Base-by-base conservation (phyloP, 2,329 filamentous ascomycete species). In the Didymosphaeria variabile region DNA sequence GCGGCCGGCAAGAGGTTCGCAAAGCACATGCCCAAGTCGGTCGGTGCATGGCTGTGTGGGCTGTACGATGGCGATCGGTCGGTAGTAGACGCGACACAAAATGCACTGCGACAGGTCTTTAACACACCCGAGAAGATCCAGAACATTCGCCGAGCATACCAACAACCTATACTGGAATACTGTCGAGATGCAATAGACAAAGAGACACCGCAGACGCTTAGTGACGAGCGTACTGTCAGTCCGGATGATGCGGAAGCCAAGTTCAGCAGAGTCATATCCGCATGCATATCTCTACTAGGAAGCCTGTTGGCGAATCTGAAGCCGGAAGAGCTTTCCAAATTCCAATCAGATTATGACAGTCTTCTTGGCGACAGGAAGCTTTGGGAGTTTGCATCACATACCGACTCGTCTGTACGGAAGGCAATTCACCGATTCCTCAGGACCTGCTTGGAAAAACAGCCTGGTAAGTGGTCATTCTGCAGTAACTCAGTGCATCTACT, bases 21-120 rank as follows among this genome's bases (percentile, higher is more conserved):
- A 64, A 91, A 87, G 65, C 85, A 90, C 69, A 84, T 99, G 63
- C 88, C 92, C 13, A 88, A 86, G 61, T 84, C 96, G 38, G 89
- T 96, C 49, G 93, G 91, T 10, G 86, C 92, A n/a, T 99, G 96
- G 95, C 85, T 98, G 13, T 91, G 92, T 8, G 95, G 94, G 0
- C 86, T 91, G 1, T 97, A 93, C 74, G 95, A 99, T 77, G 90
- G 87, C 67, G 94, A 99, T 73, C 88, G 89, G 58, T 85, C 85
- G 19, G 93, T 93, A 15, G 85, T 91, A 8, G 88, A 89, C 59
- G 88, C 92, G n/a, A 93, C 94, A 1, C 85, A 87, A 60, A 90
- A 94, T 49, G 91, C 94, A 0, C 83, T 97, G 19, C 85, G 86
- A 0, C 86, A 86, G 2, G 91, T 97, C 44, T 90, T 98, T 58